A percentile compares a stretch with the other conserved stretches of the same genome.
Conservation (phyloP, 352 stramenopile genomes). For the Saprolegnia diclina region DNA sequence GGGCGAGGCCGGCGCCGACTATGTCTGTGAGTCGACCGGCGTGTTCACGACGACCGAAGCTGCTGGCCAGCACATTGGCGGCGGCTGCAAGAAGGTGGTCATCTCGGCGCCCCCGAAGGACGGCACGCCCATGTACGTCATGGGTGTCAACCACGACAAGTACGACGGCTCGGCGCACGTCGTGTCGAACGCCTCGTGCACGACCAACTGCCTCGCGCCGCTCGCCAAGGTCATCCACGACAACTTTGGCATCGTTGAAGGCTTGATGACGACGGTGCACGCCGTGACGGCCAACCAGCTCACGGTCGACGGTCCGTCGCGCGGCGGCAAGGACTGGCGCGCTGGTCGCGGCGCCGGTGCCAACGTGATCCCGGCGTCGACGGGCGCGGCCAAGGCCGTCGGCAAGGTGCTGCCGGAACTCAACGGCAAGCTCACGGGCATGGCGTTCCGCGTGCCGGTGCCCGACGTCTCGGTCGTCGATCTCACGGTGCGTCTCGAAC, state of each 20-base stretch:
- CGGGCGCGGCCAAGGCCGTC: constrained; percentile 49
- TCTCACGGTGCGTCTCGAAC: constrained; percentile 83
- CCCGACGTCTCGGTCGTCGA: constrained; percentile 94
- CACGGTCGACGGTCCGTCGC: constrained; percentile 91
- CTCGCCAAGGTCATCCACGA: constrained; percentile 54
- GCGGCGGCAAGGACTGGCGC: constrained; percentile 91
- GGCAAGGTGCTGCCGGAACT: constrained; percentile 49
- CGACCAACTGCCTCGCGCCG: constrained; percentile 64
- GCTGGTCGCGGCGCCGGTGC: constrained; percentile 85
- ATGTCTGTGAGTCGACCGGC: constrained; percentile 95
- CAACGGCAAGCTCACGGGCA: constrained; percentile 91
- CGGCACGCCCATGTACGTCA: constrained; percentile 94
- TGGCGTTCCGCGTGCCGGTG: constrained; percentile 93
- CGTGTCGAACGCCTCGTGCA: constrained; percentile 79
- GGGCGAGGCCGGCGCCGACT: constrained; percentile 76
- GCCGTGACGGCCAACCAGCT: constrained; percentile 84
- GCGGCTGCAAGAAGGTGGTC: constrained; percentile 94
- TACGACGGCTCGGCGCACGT: constrained; percentile 83
- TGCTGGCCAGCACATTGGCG: constrained; percentile 74
- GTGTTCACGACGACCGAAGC: constrained; percentile 90
- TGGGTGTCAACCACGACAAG: constrained; percentile 91
- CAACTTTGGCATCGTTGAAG: constrained; percentile 54
- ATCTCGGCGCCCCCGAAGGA: constrained; percentile 92
- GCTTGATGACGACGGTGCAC: constrained; percentile 48
- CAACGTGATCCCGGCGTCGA: constrained; percentile 92